Conservation (phyloP, 371 early-diverging fungal species). For the Rhizopus microsporus region DNA sequence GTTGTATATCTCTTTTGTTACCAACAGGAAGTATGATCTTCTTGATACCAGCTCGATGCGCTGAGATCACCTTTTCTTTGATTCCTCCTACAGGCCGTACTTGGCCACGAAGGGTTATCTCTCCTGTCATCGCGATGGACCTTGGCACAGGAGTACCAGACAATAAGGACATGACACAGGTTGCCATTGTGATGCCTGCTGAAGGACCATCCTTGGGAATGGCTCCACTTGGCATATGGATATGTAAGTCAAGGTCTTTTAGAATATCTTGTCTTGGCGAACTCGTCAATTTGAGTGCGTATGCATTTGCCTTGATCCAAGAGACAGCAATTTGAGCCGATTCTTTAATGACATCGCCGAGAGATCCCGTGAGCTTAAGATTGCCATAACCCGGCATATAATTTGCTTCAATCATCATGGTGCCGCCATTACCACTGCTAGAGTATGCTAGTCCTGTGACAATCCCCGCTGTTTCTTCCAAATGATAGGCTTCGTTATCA, state of each 20-base stretch:
- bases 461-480: conserved; percentile 68
- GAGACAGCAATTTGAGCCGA: conserved; percentile 80
- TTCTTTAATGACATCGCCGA: conserved; percentile 88
- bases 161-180: conserved; percentile 75
- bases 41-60: conserved; percentile 75
- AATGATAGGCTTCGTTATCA: conserved; percentile 67
- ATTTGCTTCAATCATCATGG: conserved; percentile 80
- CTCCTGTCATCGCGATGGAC: conserved; percentile 85
- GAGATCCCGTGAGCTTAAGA: conserved; percentile 73
- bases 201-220: conserved; percentile 87
- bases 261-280: conserved; percentile 44
- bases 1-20: conserved; percentile 57
- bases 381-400: conserved; percentile 75
- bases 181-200: conserved; percentile 72
- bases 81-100: conserved; percentile 88
- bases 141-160: conserved; percentile 54
- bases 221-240: conserved; percentile 86
- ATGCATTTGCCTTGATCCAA: conserved; percentile 78
- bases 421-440: conserved; percentile 73
- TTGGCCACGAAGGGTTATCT: conserved; percentile 80
- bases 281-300: conserved; percentile 55
- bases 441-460: conserved; percentile 86
- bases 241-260: conserved; percentile 70
- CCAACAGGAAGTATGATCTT: conserved; percentile 56
- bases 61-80: conserved; percentile 85